Percentiles rank a stretch among this genome's conserved stretches.
Conservation (phyloP, 345 rosid genomes). For the Rhizophora mangle region DNA sequence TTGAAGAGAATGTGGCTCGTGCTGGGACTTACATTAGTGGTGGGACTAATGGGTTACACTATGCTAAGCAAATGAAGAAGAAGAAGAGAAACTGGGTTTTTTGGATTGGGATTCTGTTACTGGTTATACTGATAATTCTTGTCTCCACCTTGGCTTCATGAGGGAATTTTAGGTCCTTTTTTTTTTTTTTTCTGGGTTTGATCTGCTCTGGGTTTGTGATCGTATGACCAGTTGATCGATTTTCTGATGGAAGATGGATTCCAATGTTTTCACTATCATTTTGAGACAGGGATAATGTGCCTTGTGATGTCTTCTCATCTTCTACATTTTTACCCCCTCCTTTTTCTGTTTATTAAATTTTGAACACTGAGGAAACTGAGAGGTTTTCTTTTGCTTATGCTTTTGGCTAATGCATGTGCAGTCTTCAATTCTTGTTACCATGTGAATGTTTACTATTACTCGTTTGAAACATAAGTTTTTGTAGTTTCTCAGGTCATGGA, state of each 20-base stretch:
- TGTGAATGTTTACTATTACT: too few species aligned
- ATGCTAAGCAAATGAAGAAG: conserved; percentile 27
- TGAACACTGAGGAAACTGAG: too few species aligned
- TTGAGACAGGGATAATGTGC: background rate
- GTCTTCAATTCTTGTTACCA: too few species aligned
- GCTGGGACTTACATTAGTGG: conserved; percentile 20
- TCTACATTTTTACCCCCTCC: background rate
- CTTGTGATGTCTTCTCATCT: background rate
- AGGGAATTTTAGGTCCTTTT: background rate
- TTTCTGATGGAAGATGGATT: background rate
- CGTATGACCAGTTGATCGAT: background rate
- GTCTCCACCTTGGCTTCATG: conserved; percentile 15
- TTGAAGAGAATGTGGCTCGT: conserved; percentile 24
- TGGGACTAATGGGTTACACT: conserved; percentile 18
- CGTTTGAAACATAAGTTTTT: too few species aligned
- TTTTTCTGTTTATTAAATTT: too few species aligned
- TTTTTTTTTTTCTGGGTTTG: background rate
- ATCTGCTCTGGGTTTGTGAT: background rate
- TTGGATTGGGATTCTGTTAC: conserved; percentile 15
- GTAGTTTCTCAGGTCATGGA: too few species aligned
- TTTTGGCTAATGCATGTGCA: too few species aligned
- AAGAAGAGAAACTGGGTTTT: conserved; percentile 17
- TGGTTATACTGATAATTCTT: conserved; percentile 11
- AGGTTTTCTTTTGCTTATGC: too few species aligned
- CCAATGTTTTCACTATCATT: too few species aligned